phyloP scores from a whole-genome alignment of 768 basidiomycete species.

The Suillus variegatus region DNA sequence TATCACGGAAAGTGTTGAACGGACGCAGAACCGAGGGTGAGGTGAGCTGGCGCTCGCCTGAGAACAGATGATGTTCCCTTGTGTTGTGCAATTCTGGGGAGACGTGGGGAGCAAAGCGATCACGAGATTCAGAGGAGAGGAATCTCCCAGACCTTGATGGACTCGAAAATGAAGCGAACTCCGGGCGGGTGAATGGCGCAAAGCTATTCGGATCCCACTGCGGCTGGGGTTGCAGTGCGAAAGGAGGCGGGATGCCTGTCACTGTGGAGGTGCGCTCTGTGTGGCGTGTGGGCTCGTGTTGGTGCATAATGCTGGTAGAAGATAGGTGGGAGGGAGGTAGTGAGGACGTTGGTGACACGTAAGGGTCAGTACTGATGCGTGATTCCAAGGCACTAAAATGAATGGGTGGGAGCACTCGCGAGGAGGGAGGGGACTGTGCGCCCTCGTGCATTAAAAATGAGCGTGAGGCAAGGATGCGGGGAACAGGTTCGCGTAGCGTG shows the following conservation, averaged over 20 bases:
- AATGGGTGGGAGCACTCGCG: constrained; percentile 32
- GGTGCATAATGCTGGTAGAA: constrained; percentile 17
- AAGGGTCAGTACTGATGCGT: constrained; percentile 17
- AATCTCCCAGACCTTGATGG: constrained; percentile 35
- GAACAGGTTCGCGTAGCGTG: constrained; percentile 14
- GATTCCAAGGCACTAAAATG: constrained; percentile 18
- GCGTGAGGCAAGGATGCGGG: constrained; percentile 16
- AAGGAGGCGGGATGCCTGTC: constrained; percentile 50
- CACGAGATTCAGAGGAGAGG: constrained; percentile 18
- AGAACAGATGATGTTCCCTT: constrained; percentile 15
- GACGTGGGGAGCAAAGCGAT: constrained; percentile 16
- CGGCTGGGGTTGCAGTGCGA: constrained; percentile 65
- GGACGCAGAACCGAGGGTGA: constrained; percentile 8
- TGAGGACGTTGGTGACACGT: constrained; percentile 27
- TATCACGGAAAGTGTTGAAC: constrained; percentile 17
- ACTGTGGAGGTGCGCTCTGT: constrained; percentile 14
- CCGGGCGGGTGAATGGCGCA: constrained; percentile 37
- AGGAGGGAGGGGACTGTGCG: constrained; percentile 26
- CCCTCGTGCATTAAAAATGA: constrained; percentile 13
- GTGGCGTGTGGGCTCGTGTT: constrained; percentile 24
- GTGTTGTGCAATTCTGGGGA: constrained; percentile 14
- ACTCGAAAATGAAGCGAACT: constrained; percentile 34
- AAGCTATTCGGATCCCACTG: constrained; percentile 59
- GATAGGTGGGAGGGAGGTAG: constrained; percentile 31
- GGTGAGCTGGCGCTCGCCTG: constrained; percentile 16